Conservation (phyloP, 345 rosid species). For the Raphanus sativus region DNA sequence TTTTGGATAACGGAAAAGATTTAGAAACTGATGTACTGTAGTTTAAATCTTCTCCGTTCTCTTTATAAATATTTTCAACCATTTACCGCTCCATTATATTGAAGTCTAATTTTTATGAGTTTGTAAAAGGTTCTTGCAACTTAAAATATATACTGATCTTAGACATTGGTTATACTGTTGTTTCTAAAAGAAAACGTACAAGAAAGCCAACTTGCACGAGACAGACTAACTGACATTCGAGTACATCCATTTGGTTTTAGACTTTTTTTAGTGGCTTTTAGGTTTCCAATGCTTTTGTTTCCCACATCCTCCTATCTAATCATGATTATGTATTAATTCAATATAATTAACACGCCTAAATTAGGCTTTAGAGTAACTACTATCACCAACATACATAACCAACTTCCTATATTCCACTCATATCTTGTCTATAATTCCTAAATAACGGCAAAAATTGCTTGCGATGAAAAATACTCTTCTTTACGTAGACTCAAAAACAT, state of each 20-base stretch:
- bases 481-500: slow-evolving; percentile 25
- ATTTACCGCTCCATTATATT: background rate
- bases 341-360: slow-evolving; percentile 22
- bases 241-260: slow-evolving; percentile 19
- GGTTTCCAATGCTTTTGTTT: slow-evolving; percentile 9
- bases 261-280: slow-evolving; percentile 5
- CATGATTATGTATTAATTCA: slow-evolving; percentile 3
- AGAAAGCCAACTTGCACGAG: slow-evolving; percentile 3
- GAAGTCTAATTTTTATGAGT: background rate
- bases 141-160: background rate
- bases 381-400: slow-evolving; percentile 22
- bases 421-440: background rate
- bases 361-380: slow-evolving; percentile 34
- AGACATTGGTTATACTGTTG: background rate
- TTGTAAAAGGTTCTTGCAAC: background rate
- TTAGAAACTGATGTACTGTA: background rate
- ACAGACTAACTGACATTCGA: slow-evolving; percentile 6
- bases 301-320: slow-evolving; percentile 1
- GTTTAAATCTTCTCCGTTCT: background rate
- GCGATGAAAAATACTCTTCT: slow-evolving; percentile 3
- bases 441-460: background rate
- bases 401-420: background rate
- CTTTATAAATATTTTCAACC: background rate
- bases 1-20: background rate
- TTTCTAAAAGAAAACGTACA: background rate